These are phyloP conservation scores for Pholiota conissans DNA, from an alignment of 768 basidiomycete species.

Conservation along the genomic window DNA sequence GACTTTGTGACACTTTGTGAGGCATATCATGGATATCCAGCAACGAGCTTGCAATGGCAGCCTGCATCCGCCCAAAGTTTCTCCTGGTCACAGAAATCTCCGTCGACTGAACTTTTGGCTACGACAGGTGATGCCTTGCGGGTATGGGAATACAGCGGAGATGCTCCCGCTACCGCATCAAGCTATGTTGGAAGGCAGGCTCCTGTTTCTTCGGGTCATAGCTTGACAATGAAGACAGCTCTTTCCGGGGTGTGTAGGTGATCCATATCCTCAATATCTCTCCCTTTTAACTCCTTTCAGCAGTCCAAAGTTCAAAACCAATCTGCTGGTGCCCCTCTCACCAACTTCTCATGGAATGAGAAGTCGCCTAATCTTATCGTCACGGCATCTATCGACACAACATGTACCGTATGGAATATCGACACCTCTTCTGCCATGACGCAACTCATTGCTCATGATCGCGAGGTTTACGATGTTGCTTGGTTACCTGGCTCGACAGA, in stretches of 20 bases:
- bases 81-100: conserved; percentile 68
- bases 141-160: conserved; percentile 86
- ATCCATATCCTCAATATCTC: conserved; percentile 8
- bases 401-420: conserved; percentile 99
- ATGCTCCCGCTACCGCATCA: conserved; percentile 55
- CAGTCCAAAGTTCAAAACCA: conserved; percentile 91
- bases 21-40: conserved; percentile 87
- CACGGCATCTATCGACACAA: conserved; percentile 97
- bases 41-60: conserved; percentile 92
- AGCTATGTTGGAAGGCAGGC: conserved; percentile 72
- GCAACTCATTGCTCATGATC: conserved; percentile 96
- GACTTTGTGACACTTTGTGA: conserved; percentile 88
- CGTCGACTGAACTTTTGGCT: conserved; percentile 79
- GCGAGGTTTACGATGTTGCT: conserved; percentile 96
- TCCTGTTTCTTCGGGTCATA: conserved; percentile 52
- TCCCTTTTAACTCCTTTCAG: conserved; percentile 29
- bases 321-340: conserved; percentile 85
- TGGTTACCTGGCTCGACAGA: conserved; percentile 96
- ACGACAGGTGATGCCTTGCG: conserved; percentile 93
- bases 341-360: conserved; percentile 98
- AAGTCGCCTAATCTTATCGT: conserved; percentile 89
- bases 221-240: conserved; percentile 70
- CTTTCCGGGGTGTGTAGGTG: conserved; percentile 70
- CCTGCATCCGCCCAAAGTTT: conserved; percentile 67
- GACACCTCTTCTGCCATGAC: conserved; percentile 92